Evolutionary conservation across 139 green algal genomes (phyloP).

Genomic region (Chlorella sorokiniana): DNA sequence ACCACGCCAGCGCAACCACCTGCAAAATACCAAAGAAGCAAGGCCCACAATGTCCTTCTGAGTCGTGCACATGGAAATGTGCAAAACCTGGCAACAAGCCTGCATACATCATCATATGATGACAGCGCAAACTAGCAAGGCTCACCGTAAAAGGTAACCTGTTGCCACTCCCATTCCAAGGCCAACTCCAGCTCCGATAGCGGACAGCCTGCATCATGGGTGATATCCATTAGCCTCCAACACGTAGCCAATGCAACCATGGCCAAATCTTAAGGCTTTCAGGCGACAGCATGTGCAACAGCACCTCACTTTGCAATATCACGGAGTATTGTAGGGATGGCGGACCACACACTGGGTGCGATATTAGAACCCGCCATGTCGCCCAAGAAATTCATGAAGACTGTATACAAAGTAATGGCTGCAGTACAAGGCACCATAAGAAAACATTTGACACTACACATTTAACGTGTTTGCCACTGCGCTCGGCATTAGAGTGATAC

Average conservation of each 20-base stretch:
- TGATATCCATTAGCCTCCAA: no score
- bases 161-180: conserved; percentile 56
- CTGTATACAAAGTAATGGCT: conserved; percentile 83
- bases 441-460: background rate
- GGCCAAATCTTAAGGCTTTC: background rate
- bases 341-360: conserved; percentile 35
- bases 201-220: conserved; percentile 20
- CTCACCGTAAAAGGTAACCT: conserved; percentile 50
- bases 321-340: conserved; percentile 37
- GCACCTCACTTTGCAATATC: conserved; percentile 34
- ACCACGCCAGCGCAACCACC: conserved; percentile 56
- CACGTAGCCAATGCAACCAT: background rate
- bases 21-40: background rate
- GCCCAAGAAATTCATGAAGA: conserved; percentile 66
- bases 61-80: background rate
- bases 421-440: background rate
- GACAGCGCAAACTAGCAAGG: background rate
- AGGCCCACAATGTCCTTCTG: background rate
- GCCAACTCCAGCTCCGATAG: conserved; percentile 65
- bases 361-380: background rate
- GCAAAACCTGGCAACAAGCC: background rate
- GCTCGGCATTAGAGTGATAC: background rate
- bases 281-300: background rate
- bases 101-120: background rate
- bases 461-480: no score